These are phyloP conservation scores for Candida broadrunensis DNA, from an alignment of 805 yeast species.

Conservation along the genomic window DNA sequence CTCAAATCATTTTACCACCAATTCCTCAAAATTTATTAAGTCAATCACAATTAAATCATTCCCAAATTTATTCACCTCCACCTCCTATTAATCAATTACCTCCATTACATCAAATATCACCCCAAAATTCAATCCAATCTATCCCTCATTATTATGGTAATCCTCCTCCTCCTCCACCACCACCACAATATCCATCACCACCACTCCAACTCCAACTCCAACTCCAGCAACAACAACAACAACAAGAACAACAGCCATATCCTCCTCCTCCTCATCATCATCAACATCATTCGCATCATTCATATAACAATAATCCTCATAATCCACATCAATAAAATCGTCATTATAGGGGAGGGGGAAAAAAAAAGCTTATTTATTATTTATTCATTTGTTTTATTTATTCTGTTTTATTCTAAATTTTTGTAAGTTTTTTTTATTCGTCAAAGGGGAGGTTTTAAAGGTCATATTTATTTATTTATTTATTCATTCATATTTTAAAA, in stretches of 20 bases:
- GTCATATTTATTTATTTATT: too few relatives aligned
- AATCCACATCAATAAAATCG: not conserved
- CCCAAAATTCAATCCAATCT: not conserved
- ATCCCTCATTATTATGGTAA: not conserved
- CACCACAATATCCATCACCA: not conserved
- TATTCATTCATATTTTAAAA: too few relatives aligned
- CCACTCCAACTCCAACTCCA: not conserved
- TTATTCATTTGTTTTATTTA: too few relatives aligned
- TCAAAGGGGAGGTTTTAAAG: too few relatives aligned
- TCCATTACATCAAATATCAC: not conserved
- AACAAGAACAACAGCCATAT: conserved; percentile 1
- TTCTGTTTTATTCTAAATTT: too few relatives aligned
- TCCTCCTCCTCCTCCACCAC: not conserved
- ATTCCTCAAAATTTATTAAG: not conserved
- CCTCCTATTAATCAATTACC: not conserved
- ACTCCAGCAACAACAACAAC: not conserved
- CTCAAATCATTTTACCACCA: not conserved
- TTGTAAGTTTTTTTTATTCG: too few relatives aligned
- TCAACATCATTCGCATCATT: not conserved
- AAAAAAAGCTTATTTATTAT: too few relatives aligned
- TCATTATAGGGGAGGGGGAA: too few relatives aligned
- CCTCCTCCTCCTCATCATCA: not conserved
- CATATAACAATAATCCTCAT: not conserved
- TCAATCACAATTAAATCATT: not conserved
- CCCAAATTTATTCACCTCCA: not conserved